Conservation (phyloP, 192 early-diverging fungal species). For the Coemansia sp. region DNA sequence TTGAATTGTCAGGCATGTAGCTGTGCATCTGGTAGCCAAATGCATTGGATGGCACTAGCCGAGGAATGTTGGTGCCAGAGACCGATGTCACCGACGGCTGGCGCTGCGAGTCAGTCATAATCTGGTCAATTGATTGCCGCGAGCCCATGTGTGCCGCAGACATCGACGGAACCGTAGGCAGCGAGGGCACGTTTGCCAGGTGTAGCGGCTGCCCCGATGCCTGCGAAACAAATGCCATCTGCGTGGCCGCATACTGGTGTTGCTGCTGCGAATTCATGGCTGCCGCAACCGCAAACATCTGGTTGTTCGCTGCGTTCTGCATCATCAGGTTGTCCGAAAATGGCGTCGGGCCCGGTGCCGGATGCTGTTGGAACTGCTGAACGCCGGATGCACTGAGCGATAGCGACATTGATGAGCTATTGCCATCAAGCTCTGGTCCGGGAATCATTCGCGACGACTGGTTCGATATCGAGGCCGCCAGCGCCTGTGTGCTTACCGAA, state of each 20-base stretch:
- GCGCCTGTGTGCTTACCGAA: conserved; percentile 24
- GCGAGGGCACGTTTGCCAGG: conserved; percentile 6
- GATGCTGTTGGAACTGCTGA: conserved; percentile 13
- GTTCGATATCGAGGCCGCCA: conserved; percentile 34
- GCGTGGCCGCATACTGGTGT: conserved; percentile 22
- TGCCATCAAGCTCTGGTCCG: background rate
- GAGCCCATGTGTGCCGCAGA: conserved; percentile 4
- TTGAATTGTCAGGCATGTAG: conserved; percentile 3
- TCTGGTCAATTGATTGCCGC: conserved; percentile 21
- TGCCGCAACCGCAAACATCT: conserved; percentile 5
- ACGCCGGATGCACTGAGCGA: conserved; percentile 1
- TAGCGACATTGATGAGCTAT: background rate
- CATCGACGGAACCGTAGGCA: conserved; percentile 8
- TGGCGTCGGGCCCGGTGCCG: background rate
- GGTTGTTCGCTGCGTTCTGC: background rate
- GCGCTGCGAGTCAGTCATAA: conserved; percentile 7
- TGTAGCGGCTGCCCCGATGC: conserved; percentile 3
- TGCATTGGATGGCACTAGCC: conserved; percentile 8
- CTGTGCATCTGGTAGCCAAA: conserved; percentile 5
- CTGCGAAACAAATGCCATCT: conserved; percentile 25
- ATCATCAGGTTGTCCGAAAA: conserved; percentile 4
- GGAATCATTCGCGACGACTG: conserved; percentile 16
- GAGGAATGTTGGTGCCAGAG: background rate
- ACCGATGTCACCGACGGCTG: conserved; percentile 1
- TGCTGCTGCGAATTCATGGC: conserved; percentile 5